Evolutionary conservation across 352 stramenopile species (phyloP), one percentile per base, ranked within the genome.

Genomic region (Globisporangium nodosum): DNA sequence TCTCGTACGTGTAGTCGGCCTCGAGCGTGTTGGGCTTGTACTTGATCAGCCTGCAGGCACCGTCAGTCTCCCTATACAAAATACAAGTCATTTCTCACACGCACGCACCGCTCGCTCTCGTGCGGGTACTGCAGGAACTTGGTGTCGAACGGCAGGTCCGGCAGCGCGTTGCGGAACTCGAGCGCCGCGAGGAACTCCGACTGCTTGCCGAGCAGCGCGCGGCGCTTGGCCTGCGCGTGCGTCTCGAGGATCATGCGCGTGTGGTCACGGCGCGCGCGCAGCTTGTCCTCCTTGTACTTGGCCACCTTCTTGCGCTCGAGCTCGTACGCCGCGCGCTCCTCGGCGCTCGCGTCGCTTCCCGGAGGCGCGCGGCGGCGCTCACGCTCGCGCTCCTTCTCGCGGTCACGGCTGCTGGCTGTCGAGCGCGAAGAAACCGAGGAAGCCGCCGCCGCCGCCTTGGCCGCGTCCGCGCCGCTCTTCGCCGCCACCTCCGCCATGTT

Each of bases 221-320:
- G 82, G 24, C 85, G 77, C 60, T 94, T 94, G 37, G 82, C 81
- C 60, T 94, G 85, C 21, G 85, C 85, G 64, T 94, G 85, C 52
- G 77, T 88, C 69, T 94, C 85, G 47, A 94, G 68, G 65, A 94
- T 91, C 79, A 91, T 92, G 53, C 85, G 82, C 51, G 85, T 94
- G 70, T 94, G 85, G 65, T 94, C 85, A 40, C 81, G 73, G 18
- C 85, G 85, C 52, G 84, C 85, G 59, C 90, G 90, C 50, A 94
- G 81, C 58, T 94, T 94, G 70, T 94, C 85, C 54, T 94, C 85
- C 61, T 94, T 94, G 68, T 94, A 94, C 68, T 94, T 94, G 52
- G 82, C 78, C 49, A 94, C 78, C 50, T 92, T 92, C 67, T 91
- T 91, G 58, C 85, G 85, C 67, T 94, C 85, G 48, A 94, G 69